Conservation (phyloP, 2,329 filamentous ascomycete genomes). For the Orbilia ellipsospora region DNA sequence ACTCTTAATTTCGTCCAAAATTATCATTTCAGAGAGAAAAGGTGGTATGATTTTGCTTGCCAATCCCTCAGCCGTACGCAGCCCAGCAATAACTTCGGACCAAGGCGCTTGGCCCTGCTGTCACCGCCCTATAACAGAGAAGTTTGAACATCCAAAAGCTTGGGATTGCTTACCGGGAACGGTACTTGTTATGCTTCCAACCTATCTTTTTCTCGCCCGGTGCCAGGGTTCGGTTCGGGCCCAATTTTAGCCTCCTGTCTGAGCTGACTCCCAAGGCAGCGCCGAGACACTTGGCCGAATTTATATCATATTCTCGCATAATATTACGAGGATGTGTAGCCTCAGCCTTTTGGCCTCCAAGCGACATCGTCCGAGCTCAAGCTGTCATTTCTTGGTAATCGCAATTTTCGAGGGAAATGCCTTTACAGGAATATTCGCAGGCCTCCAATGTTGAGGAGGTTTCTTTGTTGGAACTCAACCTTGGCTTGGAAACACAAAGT, state of each 20-base stretch:
- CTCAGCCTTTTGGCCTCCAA: slow-evolving; percentile 36
- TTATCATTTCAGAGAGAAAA: slow-evolving; percentile 4
- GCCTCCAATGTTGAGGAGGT: not conserved
- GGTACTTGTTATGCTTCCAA: not conserved
- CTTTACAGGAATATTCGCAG: not conserved
- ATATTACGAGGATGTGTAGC: slow-evolving; percentile 41
- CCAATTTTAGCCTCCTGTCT: slow-evolving; percentile 25
- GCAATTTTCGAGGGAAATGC: not conserved
- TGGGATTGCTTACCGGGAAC: slow-evolving; percentile 35
- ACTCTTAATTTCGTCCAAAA: not conserved
- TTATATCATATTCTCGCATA: slow-evolving; percentile 25
- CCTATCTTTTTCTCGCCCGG: no score
- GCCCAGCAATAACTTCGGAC: slow-evolving; percentile 31
- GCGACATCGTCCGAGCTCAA: slow-evolving; percentile 5
- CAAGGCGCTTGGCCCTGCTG: slow-evolving; percentile 50
- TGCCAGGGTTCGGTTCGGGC: not conserved
- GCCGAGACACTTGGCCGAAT: slow-evolving; percentile 54
- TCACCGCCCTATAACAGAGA: slow-evolving; percentile 37
- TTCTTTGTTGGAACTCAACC: not conserved
- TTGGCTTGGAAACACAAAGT: not conserved
- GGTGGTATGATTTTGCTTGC: slow-evolving; percentile 26
- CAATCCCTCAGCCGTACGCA: slow-evolving; percentile 56
- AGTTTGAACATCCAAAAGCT: slow-evolving; percentile 36
- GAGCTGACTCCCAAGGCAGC: slow-evolving; percentile 46
- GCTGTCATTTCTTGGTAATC: not conserved